Percentiles rank a stretch among this genome's conserved stretches.
These are phyloP conservation scores for Ensete glaucum DNA, from an alignment of 176 grass and related monocot species.

Conservation along the genomic window DNA sequence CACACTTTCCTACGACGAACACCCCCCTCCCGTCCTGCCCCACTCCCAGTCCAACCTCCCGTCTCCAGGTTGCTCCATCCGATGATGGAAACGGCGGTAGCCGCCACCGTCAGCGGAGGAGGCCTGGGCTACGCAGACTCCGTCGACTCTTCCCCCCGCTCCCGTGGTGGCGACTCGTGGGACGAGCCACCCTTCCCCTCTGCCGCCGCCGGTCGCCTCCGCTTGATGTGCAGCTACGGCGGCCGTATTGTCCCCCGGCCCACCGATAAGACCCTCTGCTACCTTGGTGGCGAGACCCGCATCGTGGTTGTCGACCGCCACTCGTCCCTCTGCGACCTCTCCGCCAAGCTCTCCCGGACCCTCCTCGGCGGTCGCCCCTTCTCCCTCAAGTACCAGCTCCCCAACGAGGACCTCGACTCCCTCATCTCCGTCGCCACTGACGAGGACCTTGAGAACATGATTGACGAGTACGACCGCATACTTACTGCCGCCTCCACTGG, in stretches of 20 bases:
- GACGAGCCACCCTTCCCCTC: slow-evolving; percentile 54
- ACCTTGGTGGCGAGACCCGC: slow-evolving; percentile 75
- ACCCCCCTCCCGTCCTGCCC: no score
- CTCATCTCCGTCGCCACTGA: slow-evolving; percentile 89
- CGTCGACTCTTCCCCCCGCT: slow-evolving; percentile 72
- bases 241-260: slow-evolving; percentile 89
- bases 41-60: background rate
- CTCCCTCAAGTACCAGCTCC: slow-evolving; percentile 96
- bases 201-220: slow-evolving; percentile 26
- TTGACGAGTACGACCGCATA: slow-evolving; percentile 96
- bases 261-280: slow-evolving; percentile 78
- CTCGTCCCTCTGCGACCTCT: slow-evolving; percentile 55
- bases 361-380: slow-evolving; percentile 53
- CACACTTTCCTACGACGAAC: no score
- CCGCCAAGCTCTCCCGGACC: slow-evolving; percentile 52
- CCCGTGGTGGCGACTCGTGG: slow-evolving; percentile 89
- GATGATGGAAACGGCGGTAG: background rate
- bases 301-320: slow-evolving; percentile 73
- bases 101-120: slow-evolving; percentile 14
- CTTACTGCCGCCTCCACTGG: background rate
- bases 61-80: no score
- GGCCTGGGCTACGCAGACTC: slow-evolving; percentile 57
- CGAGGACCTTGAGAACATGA: slow-evolving; percentile 94
- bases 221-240: slow-evolving; percentile 92
- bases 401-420: slow-evolving; percentile 91